These are phyloP conservation scores for Phlebiopsis flavidoalba DNA, from an alignment of 768 basidiomycete species.

Conservation along the genomic window DNA sequence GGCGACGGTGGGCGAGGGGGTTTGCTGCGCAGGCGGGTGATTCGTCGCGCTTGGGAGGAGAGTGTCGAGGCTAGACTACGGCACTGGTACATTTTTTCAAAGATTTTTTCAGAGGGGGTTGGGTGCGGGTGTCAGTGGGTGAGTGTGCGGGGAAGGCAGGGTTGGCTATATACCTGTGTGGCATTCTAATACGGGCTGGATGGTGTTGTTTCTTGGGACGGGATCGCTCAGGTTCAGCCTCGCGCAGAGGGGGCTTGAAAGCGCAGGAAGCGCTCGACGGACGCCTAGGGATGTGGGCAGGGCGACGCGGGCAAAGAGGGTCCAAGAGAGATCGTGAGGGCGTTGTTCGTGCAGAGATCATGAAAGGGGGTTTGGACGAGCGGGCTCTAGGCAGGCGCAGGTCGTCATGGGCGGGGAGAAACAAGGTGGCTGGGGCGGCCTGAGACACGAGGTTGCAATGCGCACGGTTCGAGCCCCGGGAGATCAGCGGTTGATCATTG, in stretches of 20 bases:
- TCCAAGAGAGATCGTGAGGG: background rate
- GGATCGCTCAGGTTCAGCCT: background rate
- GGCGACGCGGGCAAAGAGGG: background rate
- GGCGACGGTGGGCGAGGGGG: slow-evolving; percentile 4
- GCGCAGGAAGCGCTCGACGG: background rate
- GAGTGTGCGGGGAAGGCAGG: background rate
- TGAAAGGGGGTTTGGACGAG: background rate
- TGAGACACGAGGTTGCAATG: background rate
- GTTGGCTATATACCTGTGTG: slow-evolving; percentile 7
- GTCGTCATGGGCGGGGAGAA: background rate
- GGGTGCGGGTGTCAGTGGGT: background rate
- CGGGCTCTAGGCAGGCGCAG: background rate
- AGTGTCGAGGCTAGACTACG: too few relatives aligned
- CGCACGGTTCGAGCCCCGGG: background rate
- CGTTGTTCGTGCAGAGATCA: slow-evolving; percentile 2
- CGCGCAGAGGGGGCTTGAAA: background rate
- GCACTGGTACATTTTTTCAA: slow-evolving; percentile 4
- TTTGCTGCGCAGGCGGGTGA: background rate
- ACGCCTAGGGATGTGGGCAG: background rate
- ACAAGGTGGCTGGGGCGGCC: slow-evolving; percentile 1
- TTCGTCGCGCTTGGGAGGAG: background rate
- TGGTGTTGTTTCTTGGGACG: background rate
- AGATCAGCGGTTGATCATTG: background rate
- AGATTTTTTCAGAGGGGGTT: background rate
- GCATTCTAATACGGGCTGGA: slow-evolving; percentile 2